Conservation (phyloP, 176 grass and related monocot species). For the Oryza nivara region DNA sequence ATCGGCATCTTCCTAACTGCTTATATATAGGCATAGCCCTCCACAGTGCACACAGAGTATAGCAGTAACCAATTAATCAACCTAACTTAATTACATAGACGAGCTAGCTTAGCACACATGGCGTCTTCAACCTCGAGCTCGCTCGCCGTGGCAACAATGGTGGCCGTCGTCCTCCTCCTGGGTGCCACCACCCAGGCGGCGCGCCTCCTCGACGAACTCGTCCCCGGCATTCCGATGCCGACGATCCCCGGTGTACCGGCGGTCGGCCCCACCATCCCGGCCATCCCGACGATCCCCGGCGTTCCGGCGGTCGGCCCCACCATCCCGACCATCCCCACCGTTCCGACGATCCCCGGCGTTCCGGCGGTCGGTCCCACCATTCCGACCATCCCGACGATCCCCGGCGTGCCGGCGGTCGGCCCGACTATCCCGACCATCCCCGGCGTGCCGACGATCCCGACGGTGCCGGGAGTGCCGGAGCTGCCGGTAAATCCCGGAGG, state of each 20-base stretch:
- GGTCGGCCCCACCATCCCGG: background rate
- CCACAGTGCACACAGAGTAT: background rate
- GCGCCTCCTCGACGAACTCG: conserved; percentile 38
- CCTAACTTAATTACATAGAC: no score
- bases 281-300: background rate
- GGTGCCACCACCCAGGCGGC: conserved; percentile 24
- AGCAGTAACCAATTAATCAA: background rate
- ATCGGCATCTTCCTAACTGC: background rate
- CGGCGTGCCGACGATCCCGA: background rate
- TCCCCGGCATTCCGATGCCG: background rate
- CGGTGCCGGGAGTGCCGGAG: background rate
- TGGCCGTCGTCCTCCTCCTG: conserved; percentile 5
- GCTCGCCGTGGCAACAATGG: conserved; percentile 22
- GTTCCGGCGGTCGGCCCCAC: background rate
- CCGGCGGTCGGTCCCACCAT: background rate
- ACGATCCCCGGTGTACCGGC: background rate
- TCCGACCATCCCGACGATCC: background rate
- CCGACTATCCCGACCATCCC: no score
- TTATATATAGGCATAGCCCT: background rate
- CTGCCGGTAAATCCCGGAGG: no score
- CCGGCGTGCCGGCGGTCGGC: background rate
- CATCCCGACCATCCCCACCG: background rate
- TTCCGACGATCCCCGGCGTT: background rate
- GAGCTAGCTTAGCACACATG: background rate
- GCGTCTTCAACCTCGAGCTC: conserved; percentile 34